Conservation (phyloP, 495 filamentous ascomycete genomes). For the Podospora comata region DNA sequence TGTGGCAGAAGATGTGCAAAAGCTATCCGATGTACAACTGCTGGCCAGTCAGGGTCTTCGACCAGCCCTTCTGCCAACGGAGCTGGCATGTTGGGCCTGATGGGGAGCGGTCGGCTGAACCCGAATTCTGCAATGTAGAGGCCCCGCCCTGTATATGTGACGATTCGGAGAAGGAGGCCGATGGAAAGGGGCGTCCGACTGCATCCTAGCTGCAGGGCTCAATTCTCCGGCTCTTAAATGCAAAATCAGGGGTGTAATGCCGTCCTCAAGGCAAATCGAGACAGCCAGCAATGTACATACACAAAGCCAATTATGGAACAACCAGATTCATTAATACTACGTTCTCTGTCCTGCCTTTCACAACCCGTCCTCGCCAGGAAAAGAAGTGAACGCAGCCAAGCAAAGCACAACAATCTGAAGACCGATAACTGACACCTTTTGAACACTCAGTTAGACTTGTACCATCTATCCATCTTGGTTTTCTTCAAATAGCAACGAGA, state of each 20-base stretch:
- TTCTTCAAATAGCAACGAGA: neutral
- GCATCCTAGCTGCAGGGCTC: too few species aligned
- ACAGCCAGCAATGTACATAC: neutral
- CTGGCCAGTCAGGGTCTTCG: too few species aligned
- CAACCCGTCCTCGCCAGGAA: neutral
- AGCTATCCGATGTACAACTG: too few species aligned
- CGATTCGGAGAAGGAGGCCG: neutral
- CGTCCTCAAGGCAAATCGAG: neutral
- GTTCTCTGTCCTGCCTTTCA: neutral
- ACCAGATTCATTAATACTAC: neutral
- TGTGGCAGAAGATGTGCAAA: too few species aligned
- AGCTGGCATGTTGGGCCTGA: neutral
- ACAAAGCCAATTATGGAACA: neutral
- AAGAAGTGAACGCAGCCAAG: neutral
- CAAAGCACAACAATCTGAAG: neutral
- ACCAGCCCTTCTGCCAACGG: neutral
- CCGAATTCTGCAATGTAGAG: neutral
- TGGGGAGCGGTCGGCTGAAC: neutral
- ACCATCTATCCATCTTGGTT: neutral
- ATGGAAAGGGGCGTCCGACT: neutral
- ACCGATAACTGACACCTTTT: neutral
- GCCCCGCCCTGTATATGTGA: too few species aligned
- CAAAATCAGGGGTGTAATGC: neutral
- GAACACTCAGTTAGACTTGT: conserved; percentile 1
- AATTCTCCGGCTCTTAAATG: too few species aligned